phyloP scores from a whole-genome alignment of 306 rosid species.

The Geum urbanum region DNA sequence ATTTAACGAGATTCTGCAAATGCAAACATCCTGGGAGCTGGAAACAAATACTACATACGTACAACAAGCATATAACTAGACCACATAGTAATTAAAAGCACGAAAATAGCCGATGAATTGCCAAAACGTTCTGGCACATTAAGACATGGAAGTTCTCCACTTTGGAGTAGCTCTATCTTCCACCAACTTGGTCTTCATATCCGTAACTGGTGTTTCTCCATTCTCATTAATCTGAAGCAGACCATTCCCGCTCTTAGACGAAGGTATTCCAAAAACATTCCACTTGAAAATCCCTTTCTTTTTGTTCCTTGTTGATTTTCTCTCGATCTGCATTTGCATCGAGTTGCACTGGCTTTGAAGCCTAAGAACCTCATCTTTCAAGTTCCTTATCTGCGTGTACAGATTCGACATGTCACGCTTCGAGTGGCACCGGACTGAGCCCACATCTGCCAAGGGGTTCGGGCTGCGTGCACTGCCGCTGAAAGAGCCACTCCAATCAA shows the following conservation, averaged over 20 bases:
- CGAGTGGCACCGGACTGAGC: conserved; percentile 44
- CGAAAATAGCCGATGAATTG: neutral
- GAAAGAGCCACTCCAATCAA: conserved; percentile 78
- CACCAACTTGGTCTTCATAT: conserved; percentile 48
- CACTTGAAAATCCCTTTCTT: conserved; percentile 58
- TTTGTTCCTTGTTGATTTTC: conserved; percentile 47
- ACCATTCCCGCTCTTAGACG: conserved; percentile 27
- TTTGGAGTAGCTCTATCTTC: conserved; percentile 47
- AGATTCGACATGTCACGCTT: conserved; percentile 63
- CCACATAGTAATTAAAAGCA: neutral
- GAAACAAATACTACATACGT: neutral
- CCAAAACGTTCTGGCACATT: neutral
- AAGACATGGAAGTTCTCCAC: conserved; percentile 78
- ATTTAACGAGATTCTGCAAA: no score
- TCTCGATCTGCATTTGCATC: conserved; percentile 70
- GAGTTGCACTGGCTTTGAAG: conserved; percentile 61
- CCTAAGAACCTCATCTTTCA: conserved; percentile 68
- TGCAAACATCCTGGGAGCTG: no score
- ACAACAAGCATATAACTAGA: neutral
- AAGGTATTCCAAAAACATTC: conserved; percentile 43
- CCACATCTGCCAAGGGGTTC: conserved; percentile 30
- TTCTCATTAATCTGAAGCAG: conserved; percentile 23
- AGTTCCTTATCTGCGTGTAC: conserved; percentile 62
- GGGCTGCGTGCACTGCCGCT: conserved; percentile 57
- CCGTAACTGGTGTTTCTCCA: conserved; percentile 48